Base-by-base conservation (phyloP, 805 yeast genomes). In the Pichia manshurica region DNA sequence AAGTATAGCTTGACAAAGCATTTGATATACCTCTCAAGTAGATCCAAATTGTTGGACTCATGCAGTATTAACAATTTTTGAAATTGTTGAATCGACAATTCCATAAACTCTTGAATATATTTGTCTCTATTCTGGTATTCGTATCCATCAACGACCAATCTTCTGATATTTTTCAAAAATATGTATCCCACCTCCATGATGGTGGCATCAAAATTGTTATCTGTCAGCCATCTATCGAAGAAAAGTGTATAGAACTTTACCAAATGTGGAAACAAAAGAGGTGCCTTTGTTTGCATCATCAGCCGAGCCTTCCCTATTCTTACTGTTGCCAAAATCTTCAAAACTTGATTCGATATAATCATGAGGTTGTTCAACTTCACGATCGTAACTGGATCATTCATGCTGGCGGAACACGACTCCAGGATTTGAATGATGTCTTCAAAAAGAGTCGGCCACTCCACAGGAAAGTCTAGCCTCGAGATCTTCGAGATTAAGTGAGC, bases 391-490 rank as follows among this genome's bases (percentile, higher is more conserved):
- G 16, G 22, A n/a, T 35, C 31, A 16, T 43, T 33, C 22, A 31
- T 15, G 16, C 23, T 12, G 22, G 66, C 69, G 13, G 72, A 70
- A 16, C 73, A 72, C 12, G 69, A 64, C 48, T 70, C 78, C 42
- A 84, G 57, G 19, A 71, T 56, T 3, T 57, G 57, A 39, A 77
- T 72, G 1, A 84, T 51, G 13, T 81, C 82, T 48, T 85, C 90
- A 58, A 93, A 84, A 17, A 93, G 61, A 2, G 74, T 64, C 0
- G 95, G 89, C 97, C 97, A 93, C 40, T 83, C 89, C 2, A 68
- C 63, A 0, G 98, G 97, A 61, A 87, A 93, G 57, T 93, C 99
- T 48, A 79, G 71, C 44, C 97, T 68, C 22, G 86, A 84, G 23
- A 93, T 84, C 50, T 82, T 72, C 1, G 95, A 82, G 6, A 86